Evolutionary conservation across 2,329 filamentous ascomycete genomes (phyloP).

Genomic region (Penicillium occitanis): DNA sequence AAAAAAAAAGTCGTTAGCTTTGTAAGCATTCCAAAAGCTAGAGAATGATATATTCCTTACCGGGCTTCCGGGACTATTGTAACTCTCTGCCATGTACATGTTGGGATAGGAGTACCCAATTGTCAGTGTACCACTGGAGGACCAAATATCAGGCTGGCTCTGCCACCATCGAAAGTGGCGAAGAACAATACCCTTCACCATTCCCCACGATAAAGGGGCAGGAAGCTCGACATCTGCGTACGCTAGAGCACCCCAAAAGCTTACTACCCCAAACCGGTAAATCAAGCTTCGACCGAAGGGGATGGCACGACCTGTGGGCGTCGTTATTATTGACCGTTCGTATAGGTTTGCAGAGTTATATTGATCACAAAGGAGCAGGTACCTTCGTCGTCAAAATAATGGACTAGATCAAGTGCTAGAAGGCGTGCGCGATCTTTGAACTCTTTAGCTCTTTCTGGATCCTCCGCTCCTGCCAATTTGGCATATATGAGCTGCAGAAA

Average conservation of each 20-base stretch:
- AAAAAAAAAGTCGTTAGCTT: not conserved
- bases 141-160: slow-evolving; percentile 18
- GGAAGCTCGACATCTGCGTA: slow-evolving; percentile 8
- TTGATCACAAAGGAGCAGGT: not conserved
- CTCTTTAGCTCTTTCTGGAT: slow-evolving; percentile 5
- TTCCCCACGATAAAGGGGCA: slow-evolving; percentile 20
- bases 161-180: slow-evolving; percentile 24
- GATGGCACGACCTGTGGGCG: slow-evolving; percentile 4
- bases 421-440: slow-evolving; percentile 22
- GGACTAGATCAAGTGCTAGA: slow-evolving; percentile 23
- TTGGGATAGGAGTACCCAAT: slow-evolving; percentile 17
- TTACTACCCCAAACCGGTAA: slow-evolving; percentile 24
- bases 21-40: not conserved
- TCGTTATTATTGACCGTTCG: not conserved
- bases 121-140: slow-evolving; percentile 10
- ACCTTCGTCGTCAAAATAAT: slow-evolving; percentile 23
- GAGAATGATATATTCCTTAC: not conserved
- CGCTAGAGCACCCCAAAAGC: slow-evolving; percentile 23
- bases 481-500: slow-evolving; percentile 2
- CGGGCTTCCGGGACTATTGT: slow-evolving; percentile 22
- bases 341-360: not conserved
- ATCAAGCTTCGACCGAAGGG: slow-evolving; percentile 20
- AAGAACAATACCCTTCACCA: slow-evolving; percentile 19
- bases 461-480: not conserved
- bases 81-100: slow-evolving; percentile 14